phyloP scores from a whole-genome alignment of 352 stramenopile genomes.

The Pythium periplocum region DNA sequence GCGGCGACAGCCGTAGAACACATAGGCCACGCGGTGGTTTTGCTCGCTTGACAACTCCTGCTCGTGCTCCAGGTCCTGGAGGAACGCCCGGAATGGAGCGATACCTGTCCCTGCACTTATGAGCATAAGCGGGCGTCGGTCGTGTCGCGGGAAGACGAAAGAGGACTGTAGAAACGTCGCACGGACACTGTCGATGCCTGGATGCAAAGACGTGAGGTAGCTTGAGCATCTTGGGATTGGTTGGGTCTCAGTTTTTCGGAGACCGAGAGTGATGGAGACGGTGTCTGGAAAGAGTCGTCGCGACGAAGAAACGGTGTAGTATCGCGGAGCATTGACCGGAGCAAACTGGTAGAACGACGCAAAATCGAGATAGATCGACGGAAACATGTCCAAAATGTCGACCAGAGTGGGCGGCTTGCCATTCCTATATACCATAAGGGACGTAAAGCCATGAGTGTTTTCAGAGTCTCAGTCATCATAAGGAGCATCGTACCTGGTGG shows the following conservation, averaged over 20 bases:
- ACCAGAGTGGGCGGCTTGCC: conserved; percentile 37
- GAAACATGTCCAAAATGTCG: conserved; percentile 64
- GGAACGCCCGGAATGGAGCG: conserved; percentile 74
- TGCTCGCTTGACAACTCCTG: conserved; percentile 11
- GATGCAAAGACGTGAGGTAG: conserved; percentile 49
- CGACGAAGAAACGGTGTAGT: conserved; percentile 85
- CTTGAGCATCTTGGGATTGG: conserved; percentile 71
- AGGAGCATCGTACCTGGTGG: conserved; percentile 25
- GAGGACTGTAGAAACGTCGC: conserved; percentile 70
- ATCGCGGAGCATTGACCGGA: conserved; percentile 54
- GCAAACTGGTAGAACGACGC: conserved; percentile 62
- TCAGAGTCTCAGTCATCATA: background rate
- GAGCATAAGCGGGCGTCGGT: conserved; percentile 62
- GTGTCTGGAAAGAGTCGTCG: conserved; percentile 41
- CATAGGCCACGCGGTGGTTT: conserved; percentile 41
- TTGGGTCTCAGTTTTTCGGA: conserved; percentile 43
- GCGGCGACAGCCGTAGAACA: conserved; percentile 75
- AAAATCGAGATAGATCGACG: conserved; percentile 62
- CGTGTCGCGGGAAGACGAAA: conserved; percentile 62
- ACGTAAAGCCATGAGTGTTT: background rate
- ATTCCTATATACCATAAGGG: conserved; percentile 6
- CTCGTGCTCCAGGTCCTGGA: conserved; percentile 73
- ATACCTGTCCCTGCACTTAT: conserved; percentile 78
- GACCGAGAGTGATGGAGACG: conserved; percentile 68
- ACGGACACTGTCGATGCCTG: conserved; percentile 36